phyloP scores from a whole-genome alignment of 2,329 filamentous ascomycete species.

The Dothidotthia symphoricarpi region DNA sequence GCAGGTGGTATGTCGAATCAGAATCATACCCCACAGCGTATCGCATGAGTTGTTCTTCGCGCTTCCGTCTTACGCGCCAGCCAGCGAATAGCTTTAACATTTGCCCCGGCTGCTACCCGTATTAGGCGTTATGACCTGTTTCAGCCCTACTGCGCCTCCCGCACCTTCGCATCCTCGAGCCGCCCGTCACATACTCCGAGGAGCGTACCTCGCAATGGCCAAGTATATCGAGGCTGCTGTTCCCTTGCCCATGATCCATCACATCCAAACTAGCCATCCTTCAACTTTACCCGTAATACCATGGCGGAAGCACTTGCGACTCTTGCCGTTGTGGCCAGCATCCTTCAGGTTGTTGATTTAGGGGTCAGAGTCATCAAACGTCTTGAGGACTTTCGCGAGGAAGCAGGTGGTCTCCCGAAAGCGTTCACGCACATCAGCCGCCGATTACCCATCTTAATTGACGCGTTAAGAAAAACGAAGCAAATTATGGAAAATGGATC shows the following conservation, averaged over 20 bases:
- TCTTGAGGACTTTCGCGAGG: constrained; percentile 12
- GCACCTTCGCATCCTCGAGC: constrained; percentile 1
- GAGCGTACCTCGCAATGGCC: too few species aligned
- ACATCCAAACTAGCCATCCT: neutral
- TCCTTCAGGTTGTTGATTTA: constrained; percentile 16
- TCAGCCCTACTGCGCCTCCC: constrained; percentile 10
- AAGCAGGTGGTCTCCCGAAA: constrained; percentile 9
- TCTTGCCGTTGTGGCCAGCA: constrained; percentile 15
- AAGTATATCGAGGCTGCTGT: too few species aligned
- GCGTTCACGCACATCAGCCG: constrained; percentile 3
- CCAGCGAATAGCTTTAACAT: neutral
- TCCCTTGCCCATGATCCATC: too few species aligned
- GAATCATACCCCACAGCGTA: too few species aligned
- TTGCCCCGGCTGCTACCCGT: too few species aligned
- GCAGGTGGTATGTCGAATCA: too few species aligned
- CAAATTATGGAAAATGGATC: constrained; percentile 1
- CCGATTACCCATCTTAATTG: too few species aligned
- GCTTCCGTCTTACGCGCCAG: constrained; percentile 1
- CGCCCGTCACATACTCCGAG: neutral
- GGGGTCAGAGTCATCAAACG: constrained; percentile 7
- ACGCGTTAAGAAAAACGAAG: too few species aligned
- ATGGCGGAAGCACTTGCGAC: constrained; percentile 21
- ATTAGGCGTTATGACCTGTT: constrained; percentile 4
- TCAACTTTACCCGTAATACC: neutral
- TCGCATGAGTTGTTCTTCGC: neutral